Evolutionary conservation across 2,329 filamentous ascomycete genomes (phyloP).

Genomic region (Pestalotiopsis sp.): DNA sequence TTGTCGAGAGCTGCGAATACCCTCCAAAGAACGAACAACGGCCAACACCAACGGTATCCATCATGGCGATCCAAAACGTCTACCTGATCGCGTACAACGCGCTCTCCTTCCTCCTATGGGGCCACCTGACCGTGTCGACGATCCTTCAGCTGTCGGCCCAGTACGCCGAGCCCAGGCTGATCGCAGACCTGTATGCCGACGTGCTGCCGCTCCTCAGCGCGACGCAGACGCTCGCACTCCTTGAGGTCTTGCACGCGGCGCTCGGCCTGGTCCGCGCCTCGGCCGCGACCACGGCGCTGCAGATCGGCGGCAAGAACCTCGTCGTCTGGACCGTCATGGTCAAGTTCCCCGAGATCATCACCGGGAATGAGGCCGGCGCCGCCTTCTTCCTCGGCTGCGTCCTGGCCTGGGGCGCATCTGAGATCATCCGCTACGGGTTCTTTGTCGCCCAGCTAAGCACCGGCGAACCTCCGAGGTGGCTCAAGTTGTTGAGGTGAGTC

Average conservation of each 20-base stretch:
- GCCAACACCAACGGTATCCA: not conserved
- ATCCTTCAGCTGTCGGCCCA: not conserved
- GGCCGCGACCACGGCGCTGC: conserved; percentile 65
- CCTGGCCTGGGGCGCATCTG: conserved; percentile 68
- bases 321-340: conserved; percentile 67
- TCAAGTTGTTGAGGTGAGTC: conserved; percentile 57
- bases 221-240: conserved; percentile 55
- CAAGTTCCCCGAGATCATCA: conserved; percentile 45
- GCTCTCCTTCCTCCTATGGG: conserved; percentile 22
- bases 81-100: conserved; percentile 35
- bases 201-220: conserved; percentile 14
- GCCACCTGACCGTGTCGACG: conserved; percentile 12
- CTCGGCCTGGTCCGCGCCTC: conserved; percentile 66
- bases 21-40: not conserved
- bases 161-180: not conserved
- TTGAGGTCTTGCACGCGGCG: conserved; percentile 65
- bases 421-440: conserved; percentile 70
- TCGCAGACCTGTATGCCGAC: conserved; percentile 1
- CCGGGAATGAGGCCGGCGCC: conserved; percentile 37
- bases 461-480: conserved; percentile 49
- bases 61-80: conserved; percentile 21
- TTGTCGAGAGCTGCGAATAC: not conserved
- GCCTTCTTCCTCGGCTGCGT: conserved; percentile 56
- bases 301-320: conserved; percentile 66
- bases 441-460: conserved; percentile 58